Evolutionary conservation across 2,329 filamentous ascomycete species (phyloP).

Genomic region (Apiospora rasikravindrae): DNA sequence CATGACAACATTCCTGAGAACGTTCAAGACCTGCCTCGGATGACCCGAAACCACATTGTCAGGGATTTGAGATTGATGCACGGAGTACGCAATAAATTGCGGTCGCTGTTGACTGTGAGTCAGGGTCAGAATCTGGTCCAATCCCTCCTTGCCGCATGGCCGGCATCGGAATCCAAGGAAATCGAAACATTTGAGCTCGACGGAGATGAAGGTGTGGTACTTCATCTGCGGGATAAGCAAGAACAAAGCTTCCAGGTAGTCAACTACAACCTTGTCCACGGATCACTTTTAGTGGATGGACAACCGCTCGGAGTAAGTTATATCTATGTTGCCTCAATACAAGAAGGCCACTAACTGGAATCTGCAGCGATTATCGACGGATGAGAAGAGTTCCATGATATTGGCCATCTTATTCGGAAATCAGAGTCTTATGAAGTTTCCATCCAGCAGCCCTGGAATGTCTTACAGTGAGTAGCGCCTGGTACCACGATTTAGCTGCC

Average conservation of each 20-base stretch:
- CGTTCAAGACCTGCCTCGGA: slow-evolving; percentile 37
- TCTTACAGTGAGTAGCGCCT: slow-evolving; percentile 45
- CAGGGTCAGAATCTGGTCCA: slow-evolving; percentile 29
- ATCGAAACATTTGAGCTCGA: slow-evolving; percentile 24
- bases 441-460: slow-evolving; percentile 60
- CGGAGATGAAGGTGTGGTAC: slow-evolving; percentile 28
- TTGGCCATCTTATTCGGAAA: slow-evolving; percentile 60
- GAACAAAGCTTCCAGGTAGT: slow-evolving; percentile 31
- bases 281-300: slow-evolving; percentile 47
- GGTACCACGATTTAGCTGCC: no score
- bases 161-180: slow-evolving; percentile 36
- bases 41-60: slow-evolving; percentile 45
- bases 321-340: background rate
- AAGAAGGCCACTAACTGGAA: slow-evolving; percentile 28
- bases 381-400: slow-evolving; percentile 28
- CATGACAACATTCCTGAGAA: slow-evolving; percentile 51
- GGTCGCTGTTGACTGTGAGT: slow-evolving; percentile 37
- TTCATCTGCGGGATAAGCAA: background rate
- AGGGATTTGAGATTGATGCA: slow-evolving; percentile 52
- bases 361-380: slow-evolving; percentile 46
- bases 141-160: slow-evolving; percentile 50
- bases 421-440: slow-evolving; percentile 55
- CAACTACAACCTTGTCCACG: slow-evolving; percentile 42
- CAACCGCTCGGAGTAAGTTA: slow-evolving; percentile 46
- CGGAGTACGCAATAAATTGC: slow-evolving; percentile 41